phyloP scores from a whole-genome alignment of 768 basidiomycete species.

The Boletus coccyginus region DNA sequence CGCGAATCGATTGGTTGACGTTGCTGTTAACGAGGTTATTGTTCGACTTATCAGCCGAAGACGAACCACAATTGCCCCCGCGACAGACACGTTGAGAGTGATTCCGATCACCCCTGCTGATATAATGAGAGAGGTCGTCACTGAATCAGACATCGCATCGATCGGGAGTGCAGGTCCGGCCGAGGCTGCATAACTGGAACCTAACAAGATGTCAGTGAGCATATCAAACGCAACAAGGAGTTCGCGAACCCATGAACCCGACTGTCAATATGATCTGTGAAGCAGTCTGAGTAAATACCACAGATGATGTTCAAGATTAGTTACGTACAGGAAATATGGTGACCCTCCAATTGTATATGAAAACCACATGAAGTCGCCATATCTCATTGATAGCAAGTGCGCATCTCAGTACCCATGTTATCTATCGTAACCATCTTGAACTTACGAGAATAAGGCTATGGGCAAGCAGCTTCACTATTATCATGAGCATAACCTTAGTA shows the following conservation, averaged over 20 bases:
- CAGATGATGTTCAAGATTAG: neutral
- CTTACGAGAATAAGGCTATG: neutral
- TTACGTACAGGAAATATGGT: neutral
- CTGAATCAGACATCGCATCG: neutral
- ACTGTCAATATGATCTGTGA: neutral
- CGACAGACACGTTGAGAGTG: neutral
- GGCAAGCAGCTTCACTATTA: neutral
- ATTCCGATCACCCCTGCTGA: neutral
- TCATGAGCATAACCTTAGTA: neutral
- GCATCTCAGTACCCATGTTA: neutral
- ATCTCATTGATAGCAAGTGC: neutral
- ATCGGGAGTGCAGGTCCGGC: neutral
- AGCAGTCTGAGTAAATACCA: neutral
- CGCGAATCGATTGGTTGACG: neutral
- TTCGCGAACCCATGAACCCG: neutral
- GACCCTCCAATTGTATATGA: neutral
- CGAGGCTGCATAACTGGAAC: neutral
- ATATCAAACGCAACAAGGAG: neutral
- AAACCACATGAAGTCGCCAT: constrained; percentile 4
- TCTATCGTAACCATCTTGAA: neutral
- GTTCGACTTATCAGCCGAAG: neutral
- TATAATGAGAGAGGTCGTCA: neutral
- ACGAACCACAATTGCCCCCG: neutral
- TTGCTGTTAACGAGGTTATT: neutral
- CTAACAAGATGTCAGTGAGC: neutral